A percentile compares a stretch with the other conserved stretches of the same genome.
phyloP scores from a whole-genome alignment of 192 early-diverging fungal genomes.

The Podila horticola region DNA sequence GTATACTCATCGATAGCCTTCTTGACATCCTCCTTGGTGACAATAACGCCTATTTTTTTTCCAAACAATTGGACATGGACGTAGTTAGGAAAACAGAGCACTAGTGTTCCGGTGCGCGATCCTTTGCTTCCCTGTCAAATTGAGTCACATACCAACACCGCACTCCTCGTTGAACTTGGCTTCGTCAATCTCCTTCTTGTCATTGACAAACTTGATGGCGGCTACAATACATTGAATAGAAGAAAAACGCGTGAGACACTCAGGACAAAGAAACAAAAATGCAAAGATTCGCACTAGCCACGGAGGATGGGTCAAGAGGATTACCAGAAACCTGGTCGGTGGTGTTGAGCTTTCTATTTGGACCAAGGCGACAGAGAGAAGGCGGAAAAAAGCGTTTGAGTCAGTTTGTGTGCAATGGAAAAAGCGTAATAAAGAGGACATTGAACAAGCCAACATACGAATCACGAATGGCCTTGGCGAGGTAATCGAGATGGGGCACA shows the following conservation, averaged over 20 bases:
- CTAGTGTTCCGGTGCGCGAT: not conserved
- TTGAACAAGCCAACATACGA: constrained; percentile 19
- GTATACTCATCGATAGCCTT: constrained; percentile 73
- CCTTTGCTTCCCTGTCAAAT: not conserved
- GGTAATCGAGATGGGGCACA: constrained; percentile 76
- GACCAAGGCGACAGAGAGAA: not conserved
- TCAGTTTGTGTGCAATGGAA: not conserved
- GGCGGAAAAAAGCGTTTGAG: not conserved
- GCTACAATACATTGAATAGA: constrained; percentile 58
- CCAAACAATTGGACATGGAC: not conserved
- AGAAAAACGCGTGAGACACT: not conserved
- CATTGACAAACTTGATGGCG: constrained; percentile 89
- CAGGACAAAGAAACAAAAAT: constrained; percentile 2
- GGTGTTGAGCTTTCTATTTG: constrained; percentile 69
- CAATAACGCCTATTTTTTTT: constrained; percentile 74
- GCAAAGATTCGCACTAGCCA: not conserved
- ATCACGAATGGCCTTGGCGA: constrained; percentile 82
- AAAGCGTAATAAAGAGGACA: not conserved
- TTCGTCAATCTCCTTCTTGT: constrained; percentile 67
- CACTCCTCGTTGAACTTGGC: constrained; percentile 84
- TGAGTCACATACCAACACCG: constrained; percentile 83
- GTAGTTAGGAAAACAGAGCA: not conserved
- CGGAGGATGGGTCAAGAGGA: not conserved
- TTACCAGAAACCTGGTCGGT: constrained; percentile 90
- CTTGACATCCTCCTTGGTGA: constrained; percentile 82